These are phyloP conservation scores for Aspergillus sojae DNA, from an alignment of 2,329 filamentous ascomycete species.

Conservation along the genomic window DNA sequence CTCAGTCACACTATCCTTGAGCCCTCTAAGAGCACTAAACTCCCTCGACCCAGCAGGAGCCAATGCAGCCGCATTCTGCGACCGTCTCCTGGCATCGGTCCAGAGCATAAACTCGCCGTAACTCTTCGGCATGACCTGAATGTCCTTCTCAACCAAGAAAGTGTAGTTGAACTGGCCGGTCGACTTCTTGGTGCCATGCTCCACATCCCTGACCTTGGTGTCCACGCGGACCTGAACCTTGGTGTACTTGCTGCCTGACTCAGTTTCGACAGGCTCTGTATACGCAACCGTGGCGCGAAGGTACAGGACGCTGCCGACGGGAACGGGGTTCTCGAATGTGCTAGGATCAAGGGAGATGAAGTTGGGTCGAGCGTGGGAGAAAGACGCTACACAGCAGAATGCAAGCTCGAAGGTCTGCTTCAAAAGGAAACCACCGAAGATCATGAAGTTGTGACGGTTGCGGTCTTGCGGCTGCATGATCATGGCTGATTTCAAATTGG, in stretches of 20 bases:
- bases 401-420: slow-evolving; percentile 76
- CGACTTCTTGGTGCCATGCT: slow-evolving; percentile 67
- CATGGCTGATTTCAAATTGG: slow-evolving; percentile 64
- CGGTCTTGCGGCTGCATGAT: slow-evolving; percentile 77
- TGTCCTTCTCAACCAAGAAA: slow-evolving; percentile 65
- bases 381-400: slow-evolving; percentile 73
- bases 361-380: slow-evolving; percentile 68
- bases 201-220: slow-evolving; percentile 71
- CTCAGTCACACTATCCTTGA: slow-evolving; percentile 44
- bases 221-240: slow-evolving; percentile 72
- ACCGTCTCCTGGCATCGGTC: slow-evolving; percentile 61
- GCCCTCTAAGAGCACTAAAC: slow-evolving; percentile 35
- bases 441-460: slow-evolving; percentile 74
- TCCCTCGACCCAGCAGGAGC: slow-evolving; percentile 33
- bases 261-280: slow-evolving; percentile 62
- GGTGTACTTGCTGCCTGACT: slow-evolving; percentile 54
- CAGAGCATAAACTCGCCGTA: slow-evolving; percentile 69
- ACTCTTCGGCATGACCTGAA: slow-evolving; percentile 66
- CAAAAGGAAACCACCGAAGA: slow-evolving; percentile 74
- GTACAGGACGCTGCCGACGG: slow-evolving; percentile 74
- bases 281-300: slow-evolving; percentile 72
- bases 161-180: slow-evolving; percentile 79
- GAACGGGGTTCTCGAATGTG: slow-evolving; percentile 74
- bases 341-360: slow-evolving; percentile 74
- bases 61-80: slow-evolving; percentile 54